Evolutionary conservation across 2,329 filamentous ascomycete genomes (phyloP).

Genomic region (Fusarium continuum): DNA sequence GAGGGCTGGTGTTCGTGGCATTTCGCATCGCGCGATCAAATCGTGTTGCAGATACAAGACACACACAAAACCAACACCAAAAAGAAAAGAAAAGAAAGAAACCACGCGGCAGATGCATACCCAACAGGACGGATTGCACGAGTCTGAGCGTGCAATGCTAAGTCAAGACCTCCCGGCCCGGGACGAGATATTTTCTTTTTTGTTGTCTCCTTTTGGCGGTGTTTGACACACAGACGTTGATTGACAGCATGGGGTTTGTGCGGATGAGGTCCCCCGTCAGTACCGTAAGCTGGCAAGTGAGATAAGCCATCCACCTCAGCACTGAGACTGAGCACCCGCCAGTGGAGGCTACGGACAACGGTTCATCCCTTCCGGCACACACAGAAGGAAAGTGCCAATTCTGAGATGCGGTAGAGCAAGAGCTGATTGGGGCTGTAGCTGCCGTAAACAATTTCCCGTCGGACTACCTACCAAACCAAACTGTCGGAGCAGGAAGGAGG

Average conservation of each 20-base stretch:
- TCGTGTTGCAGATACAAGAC: constrained; percentile 14
- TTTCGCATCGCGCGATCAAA: not conserved
- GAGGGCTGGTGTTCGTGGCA: not conserved
- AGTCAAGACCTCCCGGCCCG: constrained; percentile 9
- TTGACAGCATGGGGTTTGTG: constrained; percentile 21
- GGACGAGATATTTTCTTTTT: constrained; percentile 19
- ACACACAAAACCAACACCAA: not conserved
- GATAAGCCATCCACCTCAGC: constrained; percentile 3
- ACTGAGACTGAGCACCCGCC: constrained; percentile 17
- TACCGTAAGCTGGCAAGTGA: not conserved
- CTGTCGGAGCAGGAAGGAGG: constrained; percentile 14
- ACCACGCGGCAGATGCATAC: constrained; percentile 14
- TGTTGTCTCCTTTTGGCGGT: constrained; percentile 8
- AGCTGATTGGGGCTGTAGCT: constrained; percentile 15
- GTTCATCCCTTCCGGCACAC: constrained; percentile 33
- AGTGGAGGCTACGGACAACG: constrained; percentile 10
- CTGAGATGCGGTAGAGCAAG: not conserved
- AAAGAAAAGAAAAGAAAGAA: constrained; percentile 1
- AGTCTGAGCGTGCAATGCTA: constrained; percentile 35
- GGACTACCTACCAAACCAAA: constrained; percentile 15
- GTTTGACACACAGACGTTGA: constrained; percentile 28
- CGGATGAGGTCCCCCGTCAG: constrained; percentile 7
- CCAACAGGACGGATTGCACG: constrained; percentile 26
- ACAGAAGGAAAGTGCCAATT: not conserved
- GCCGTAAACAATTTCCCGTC: constrained; percentile 1